phyloP scores from a whole-genome alignment of 331 rosid species.

The Cucumis variabilis region DNA sequence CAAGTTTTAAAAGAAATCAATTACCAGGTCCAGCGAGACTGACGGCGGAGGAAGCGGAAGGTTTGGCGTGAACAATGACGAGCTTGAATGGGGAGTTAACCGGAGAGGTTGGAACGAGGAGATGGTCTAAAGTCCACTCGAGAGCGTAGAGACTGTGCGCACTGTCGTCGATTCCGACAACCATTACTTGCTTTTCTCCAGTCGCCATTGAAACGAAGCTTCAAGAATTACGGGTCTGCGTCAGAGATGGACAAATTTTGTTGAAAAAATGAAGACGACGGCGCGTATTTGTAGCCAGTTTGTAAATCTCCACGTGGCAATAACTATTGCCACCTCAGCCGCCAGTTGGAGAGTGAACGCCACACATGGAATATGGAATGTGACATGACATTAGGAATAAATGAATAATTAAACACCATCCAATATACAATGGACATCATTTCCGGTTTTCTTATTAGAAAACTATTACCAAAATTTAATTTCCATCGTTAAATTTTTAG shows the following conservation, averaged over 20 bases:
- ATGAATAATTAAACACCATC: too few species aligned
- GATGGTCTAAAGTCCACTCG: conserved; percentile 74
- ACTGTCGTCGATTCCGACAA: conserved; percentile 68
- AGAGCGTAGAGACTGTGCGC: conserved; percentile 66
- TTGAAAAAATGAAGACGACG: background rate
- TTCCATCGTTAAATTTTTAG: too few species aligned
- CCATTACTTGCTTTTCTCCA: conserved; percentile 57
- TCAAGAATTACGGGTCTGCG: background rate
- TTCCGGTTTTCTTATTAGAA: too few species aligned
- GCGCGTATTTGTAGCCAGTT: background rate
- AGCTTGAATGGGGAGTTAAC: conserved; percentile 56
- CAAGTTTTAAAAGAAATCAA: too few species aligned
- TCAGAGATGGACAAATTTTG: background rate
- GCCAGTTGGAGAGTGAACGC: background rate
- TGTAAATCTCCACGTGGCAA: background rate
- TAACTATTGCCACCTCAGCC: background rate
- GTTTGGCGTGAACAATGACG: conserved; percentile 69
- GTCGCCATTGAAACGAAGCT: conserved; percentile 34
- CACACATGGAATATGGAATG: background rate
- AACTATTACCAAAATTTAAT: too few species aligned
- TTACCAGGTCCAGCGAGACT: conserved; percentile 84
- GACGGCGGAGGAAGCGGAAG: conserved; percentile 44
- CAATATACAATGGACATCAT: too few species aligned
- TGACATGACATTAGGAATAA: background rate
- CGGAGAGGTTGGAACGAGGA: conserved; percentile 33